Evolutionary conservation across 2,329 filamentous ascomycete species (phyloP).

Genomic region (Coniochaeta pulveracea): DNA sequence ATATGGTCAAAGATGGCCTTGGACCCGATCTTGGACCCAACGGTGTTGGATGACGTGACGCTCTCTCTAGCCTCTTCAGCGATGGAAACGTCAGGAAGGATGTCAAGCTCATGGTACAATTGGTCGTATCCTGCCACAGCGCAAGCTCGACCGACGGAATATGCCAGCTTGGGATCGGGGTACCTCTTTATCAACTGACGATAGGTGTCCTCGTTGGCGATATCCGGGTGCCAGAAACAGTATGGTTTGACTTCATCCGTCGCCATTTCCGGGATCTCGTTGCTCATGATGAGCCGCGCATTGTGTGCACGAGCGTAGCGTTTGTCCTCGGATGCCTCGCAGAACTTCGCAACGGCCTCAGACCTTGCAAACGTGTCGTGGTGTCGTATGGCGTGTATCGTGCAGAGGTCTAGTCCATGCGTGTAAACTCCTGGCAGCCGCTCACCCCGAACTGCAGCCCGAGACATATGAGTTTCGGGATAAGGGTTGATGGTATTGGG

Average conservation of each 20-base stretch:
- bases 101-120: conserved; percentile 15
- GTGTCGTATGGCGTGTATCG: conserved; percentile 4
- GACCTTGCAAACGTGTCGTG: conserved; percentile 4
- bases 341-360: conserved; percentile 1
- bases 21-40: background rate
- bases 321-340: background rate
- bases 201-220: conserved; percentile 19
- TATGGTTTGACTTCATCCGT: conserved; percentile 7
- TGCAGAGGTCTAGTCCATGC: too few relatives aligned
- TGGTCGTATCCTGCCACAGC: conserved; percentile 23
- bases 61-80: conserved; percentile 8
- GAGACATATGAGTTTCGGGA: too few relatives aligned
- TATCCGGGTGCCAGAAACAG: conserved; percentile 8
- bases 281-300: conserved; percentile 9
- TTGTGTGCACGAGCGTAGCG: conserved; percentile 5
- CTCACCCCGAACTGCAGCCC: too few relatives aligned
- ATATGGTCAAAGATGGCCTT: conserved; percentile 18
- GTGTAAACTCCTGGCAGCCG: too few relatives aligned
- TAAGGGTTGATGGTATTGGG: too few relatives aligned
- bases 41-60: conserved; percentile 1
- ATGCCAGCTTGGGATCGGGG: conserved; percentile 17
- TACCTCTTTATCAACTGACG: conserved; percentile 18
- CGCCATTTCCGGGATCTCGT: conserved; percentile 6
- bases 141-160: conserved; percentile 24
- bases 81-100: conserved; percentile 7